These are phyloP conservation scores for Ampelocalamus luodianensis DNA, from an alignment of 176 grass and related monocot species.

Conservation along the genomic window DNA sequence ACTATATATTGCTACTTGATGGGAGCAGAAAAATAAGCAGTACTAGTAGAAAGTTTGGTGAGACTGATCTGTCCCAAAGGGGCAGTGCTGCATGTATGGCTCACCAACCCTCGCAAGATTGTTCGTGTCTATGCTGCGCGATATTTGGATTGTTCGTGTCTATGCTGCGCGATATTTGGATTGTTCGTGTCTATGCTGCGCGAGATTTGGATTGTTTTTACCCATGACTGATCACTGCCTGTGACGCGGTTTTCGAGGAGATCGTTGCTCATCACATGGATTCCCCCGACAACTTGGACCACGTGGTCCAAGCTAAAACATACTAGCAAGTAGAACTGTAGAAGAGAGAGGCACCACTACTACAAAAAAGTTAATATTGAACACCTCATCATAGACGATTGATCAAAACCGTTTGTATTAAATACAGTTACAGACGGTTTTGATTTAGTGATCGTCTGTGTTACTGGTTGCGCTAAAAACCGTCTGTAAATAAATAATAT, in stretches of 20 bases:
- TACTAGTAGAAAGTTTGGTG: slow-evolving; percentile 13
- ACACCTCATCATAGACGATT: no score
- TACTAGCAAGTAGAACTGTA: not conserved
- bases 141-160: slow-evolving; percentile 41
- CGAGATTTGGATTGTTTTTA: no score
- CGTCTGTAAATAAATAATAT: no score
- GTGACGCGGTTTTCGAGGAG: slow-evolving; percentile 38
- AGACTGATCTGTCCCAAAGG: slow-evolving; percentile 20
- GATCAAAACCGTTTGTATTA: no score
- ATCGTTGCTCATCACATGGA: slow-evolving; percentile 46
- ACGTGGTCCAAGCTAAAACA: slow-evolving; percentile 10
- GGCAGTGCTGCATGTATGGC: not conserved
- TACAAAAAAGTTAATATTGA: no score
- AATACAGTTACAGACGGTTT: no score
- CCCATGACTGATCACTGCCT: not conserved
- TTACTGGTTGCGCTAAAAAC: no score
- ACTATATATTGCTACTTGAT: not conserved
- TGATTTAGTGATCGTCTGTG: no score
- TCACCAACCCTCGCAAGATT: not conserved
- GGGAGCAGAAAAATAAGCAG: not conserved
- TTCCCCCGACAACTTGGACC: not conserved
- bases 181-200: no score
- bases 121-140: slow-evolving; percentile 19
- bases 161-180: slow-evolving; percentile 34
- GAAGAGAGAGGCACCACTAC: not conserved